phyloP scores from a whole-genome alignment of 177 flowering plant species.

The Tripterygium wilfordii region DNA sequence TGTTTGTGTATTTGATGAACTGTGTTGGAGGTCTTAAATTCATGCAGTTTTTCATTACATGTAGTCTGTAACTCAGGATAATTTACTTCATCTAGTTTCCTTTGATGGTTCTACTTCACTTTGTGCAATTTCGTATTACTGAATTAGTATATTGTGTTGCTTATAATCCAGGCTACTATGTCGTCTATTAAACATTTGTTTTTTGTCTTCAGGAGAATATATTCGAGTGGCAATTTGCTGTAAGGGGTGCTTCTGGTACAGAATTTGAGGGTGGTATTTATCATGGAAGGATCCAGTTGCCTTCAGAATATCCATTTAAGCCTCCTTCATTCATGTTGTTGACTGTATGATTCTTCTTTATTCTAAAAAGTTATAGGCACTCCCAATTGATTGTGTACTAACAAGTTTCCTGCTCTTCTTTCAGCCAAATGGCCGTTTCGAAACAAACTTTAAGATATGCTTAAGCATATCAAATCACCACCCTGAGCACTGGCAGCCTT shows the following conservation, averaged over 20 bases:
- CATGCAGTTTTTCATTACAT: no score
- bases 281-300: constrained; percentile 87
- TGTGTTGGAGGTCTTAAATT: no score
- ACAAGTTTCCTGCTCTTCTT: constrained; percentile 4
- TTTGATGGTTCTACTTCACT: no score
- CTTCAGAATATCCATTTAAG: constrained; percentile 47
- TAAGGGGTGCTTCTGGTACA: constrained; percentile 78
- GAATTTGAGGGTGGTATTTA: constrained; percentile 97
- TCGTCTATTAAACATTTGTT: constrained; percentile 1
- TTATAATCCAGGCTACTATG: no score
- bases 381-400: no score
- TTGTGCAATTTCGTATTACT: no score
- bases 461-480: constrained; percentile 94
- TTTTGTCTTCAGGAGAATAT: constrained; percentile 71
- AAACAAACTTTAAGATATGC: constrained; percentile 95
- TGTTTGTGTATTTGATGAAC: no score
- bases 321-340: constrained; percentile 48
- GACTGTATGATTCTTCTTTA: constrained; percentile 22
- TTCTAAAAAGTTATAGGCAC: no score
- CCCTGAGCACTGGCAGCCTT: constrained; percentile 99
- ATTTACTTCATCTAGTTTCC: no score
- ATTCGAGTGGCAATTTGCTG: constrained; percentile 98
- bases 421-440: constrained; percentile 98
- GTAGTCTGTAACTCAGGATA: no score
- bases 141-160: no score